Percentiles rank a stretch among this genome's conserved stretches.
phyloP scores from a whole-genome alignment of 169 alveolate genomes.

The Eimeria praecox region DNA sequence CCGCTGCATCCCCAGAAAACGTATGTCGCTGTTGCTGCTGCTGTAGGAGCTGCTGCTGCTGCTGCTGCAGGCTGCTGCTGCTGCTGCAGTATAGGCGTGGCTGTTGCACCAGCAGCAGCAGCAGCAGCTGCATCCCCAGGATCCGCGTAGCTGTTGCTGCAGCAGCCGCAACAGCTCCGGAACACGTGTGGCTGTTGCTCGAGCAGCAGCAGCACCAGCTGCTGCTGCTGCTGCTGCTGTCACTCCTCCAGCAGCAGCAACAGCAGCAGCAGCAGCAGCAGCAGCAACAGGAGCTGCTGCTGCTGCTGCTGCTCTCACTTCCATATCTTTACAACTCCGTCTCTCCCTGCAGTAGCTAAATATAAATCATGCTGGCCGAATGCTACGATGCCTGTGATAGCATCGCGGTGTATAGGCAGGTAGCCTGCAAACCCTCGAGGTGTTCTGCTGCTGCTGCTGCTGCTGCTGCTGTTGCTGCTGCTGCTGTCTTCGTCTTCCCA shows the following conservation, averaged over 20 bases:
- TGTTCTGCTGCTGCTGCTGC: not conserved
- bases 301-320: not conserved
- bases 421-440: slow-evolving; percentile 45
- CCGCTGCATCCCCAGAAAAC: not conserved
- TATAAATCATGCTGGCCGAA: slow-evolving; percentile 8
- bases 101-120: not conserved
- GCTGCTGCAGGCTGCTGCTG: not conserved
- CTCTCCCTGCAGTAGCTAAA: slow-evolving; percentile 72
- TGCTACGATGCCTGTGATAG: slow-evolving; percentile 49
- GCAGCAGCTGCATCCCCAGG: slow-evolving; percentile 16
- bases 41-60: slow-evolving; percentile 15
- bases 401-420: slow-evolving; percentile 73
- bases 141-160: not conserved
- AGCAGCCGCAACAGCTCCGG: not conserved
- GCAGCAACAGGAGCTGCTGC: not conserved
- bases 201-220: not conserved
- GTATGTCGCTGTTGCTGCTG: not conserved
- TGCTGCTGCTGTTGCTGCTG: not conserved
- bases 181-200: not conserved
- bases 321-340: slow-evolving; percentile 77
- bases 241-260: not conserved
- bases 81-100: not conserved
- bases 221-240: not conserved
- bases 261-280: not conserved
- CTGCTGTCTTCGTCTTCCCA: slow-evolving; percentile 18